Conservation (phyloP, 768 basidiomycete genomes). For the Amanita pallidorosea region DNA sequence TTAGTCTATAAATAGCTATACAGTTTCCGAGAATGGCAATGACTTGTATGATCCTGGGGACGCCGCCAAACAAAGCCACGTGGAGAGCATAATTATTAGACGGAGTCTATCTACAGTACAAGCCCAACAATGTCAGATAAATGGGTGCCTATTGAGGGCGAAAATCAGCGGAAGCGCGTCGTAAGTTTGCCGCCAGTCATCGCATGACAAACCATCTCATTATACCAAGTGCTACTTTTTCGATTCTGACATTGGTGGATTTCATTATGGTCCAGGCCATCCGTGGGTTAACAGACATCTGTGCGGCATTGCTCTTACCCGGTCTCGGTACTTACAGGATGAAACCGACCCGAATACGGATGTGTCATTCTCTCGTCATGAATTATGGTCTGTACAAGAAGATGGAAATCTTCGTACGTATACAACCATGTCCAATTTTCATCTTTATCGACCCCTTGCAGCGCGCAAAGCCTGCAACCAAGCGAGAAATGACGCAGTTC, state of each 20-base stretch:
- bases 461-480: constrained; percentile 98
- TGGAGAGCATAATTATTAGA: not conserved
- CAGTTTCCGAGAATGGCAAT: not conserved
- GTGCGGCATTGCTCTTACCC: not conserved
- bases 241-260: constrained; percentile 98
- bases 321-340: constrained; percentile 40
- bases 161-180: constrained; percentile 75
- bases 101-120: not conserved
- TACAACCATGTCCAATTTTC: not conserved
- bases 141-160: constrained; percentile 61
- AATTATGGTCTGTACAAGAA: constrained; percentile 99
- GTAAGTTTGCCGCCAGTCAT: constrained; percentile 35
- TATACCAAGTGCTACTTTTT: constrained; percentile 88
- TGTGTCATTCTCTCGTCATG: constrained; percentile 99
- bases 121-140: constrained; percentile 27
- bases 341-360: constrained; percentile 97
- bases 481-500: constrained; percentile 99
- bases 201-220: constrained; percentile 5
- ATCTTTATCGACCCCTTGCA: constrained; percentile 19
- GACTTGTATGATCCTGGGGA: not conserved
- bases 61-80: not conserved
- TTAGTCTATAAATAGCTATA: constrained; percentile 15
- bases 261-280: constrained; percentile 98
- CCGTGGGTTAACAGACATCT: constrained; percentile 40
- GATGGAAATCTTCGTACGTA: constrained; percentile 98